phyloP scores from a whole-genome alignment of 2,329 filamentous ascomycete genomes.

The Ophiocordyceps sinensis region DNA sequence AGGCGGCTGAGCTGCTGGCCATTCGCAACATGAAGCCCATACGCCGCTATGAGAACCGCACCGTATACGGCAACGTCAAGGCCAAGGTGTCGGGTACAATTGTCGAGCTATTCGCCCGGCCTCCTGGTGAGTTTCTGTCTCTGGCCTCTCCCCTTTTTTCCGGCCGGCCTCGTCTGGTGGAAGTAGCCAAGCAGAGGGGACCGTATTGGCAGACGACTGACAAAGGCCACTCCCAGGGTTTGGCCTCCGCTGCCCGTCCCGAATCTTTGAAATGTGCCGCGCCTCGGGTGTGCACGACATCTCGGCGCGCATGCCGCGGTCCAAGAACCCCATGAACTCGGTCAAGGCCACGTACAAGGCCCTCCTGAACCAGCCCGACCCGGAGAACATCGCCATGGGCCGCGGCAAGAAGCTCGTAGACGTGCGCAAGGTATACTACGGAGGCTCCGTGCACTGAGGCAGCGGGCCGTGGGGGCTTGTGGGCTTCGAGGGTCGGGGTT shows the following conservation, averaged over 20 bases:
- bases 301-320: conserved; percentile 66
- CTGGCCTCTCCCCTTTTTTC: not conserved
- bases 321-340: conserved; percentile 94
- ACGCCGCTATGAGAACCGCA: conserved; percentile 77
- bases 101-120: conserved; percentile 66
- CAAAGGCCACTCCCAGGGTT: conserved; percentile 49
- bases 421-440: conserved; percentile 94
- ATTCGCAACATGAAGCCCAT: conserved; percentile 92
- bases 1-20: conserved; percentile 66
- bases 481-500: not conserved
- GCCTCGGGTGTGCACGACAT: conserved; percentile 79
- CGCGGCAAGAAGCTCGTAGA: conserved; percentile 93
- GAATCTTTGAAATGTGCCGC: conserved; percentile 90
- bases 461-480: not conserved
- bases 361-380: conserved; percentile 67
- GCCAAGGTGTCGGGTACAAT: conserved; percentile 81
- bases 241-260: conserved; percentile 77
- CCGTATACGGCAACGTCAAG: conserved; percentile 73
- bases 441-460: conserved; percentile 50
- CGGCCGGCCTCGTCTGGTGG: not conserved
- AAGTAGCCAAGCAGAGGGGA: too few species aligned
- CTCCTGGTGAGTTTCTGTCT: conserved; percentile 61
- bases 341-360: conserved; percentile 84
- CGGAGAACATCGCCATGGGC: conserved; percentile 78
- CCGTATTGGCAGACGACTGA: not conserved